These are phyloP conservation scores for Blastobotrys mokoenaii DNA, from an alignment of 805 yeast species.

Conservation along the genomic window DNA sequence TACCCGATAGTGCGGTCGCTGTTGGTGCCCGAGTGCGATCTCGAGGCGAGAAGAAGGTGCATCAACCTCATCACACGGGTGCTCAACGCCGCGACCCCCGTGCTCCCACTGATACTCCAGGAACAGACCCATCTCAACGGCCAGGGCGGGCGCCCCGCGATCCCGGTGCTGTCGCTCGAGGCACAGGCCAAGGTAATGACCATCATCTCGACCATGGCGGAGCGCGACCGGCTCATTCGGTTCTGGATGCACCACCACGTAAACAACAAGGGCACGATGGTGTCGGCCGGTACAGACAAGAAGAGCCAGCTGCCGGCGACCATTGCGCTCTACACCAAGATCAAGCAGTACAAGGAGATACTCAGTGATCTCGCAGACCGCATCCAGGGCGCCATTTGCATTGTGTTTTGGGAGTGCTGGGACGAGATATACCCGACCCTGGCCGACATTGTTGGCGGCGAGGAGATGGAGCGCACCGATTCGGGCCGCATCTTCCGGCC, in stretches of 20 bases:
- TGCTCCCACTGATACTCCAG: constrained; percentile 20
- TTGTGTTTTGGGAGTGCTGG: constrained; percentile 30
- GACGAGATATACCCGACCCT: constrained; percentile 24
- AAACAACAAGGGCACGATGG: constrained; percentile 8
- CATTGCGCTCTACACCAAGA: constrained; percentile 14
- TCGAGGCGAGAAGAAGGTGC: constrained; percentile 22
- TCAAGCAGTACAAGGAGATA: constrained; percentile 19
- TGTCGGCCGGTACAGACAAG: background rate
- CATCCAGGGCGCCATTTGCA: constrained; percentile 24
- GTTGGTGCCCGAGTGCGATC: constrained; percentile 22
- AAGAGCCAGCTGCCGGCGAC: constrained; percentile 10
- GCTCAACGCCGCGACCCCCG: constrained; percentile 21
- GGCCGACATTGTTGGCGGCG: constrained; percentile 22
- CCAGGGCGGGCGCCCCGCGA: constrained; percentile 3
- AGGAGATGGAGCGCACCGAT: constrained; percentile 20
- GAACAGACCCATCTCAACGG: constrained; percentile 12
- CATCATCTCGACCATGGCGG: constrained; percentile 15
- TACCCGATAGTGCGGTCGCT: constrained; percentile 22
- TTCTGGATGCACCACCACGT: constrained; percentile 21
- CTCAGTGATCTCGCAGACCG: constrained; percentile 22
- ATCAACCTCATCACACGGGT: constrained; percentile 15
- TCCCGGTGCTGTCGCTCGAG: constrained; percentile 11
- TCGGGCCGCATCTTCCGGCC: constrained; percentile 26
- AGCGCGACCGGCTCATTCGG: constrained; percentile 16
- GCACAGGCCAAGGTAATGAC: constrained; percentile 16